Conservation (phyloP, 805 yeast species). For the Osmozyma mogii region DNA sequence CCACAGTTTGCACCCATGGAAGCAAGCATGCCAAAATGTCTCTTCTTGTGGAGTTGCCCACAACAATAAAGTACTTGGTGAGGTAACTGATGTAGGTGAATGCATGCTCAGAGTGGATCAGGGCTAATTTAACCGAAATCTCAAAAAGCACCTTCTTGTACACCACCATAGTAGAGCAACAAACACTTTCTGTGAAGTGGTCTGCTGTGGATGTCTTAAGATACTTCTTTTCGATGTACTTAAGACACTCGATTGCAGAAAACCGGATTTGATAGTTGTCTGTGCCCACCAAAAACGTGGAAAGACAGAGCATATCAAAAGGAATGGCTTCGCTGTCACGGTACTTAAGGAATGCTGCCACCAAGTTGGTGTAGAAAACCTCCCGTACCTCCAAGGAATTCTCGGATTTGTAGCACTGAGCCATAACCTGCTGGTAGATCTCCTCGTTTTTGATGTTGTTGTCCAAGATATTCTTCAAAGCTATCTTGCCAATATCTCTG, state of each 20-base stretch:
- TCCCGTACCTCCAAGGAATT: slow-evolving; percentile 45
- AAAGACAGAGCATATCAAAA: slow-evolving; percentile 65
- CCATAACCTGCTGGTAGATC: slow-evolving; percentile 50
- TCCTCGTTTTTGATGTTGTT: slow-evolving; percentile 50
- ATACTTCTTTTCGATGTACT: slow-evolving; percentile 46
- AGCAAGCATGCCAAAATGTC: slow-evolving; percentile 73
- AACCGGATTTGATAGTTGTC: slow-evolving; percentile 59
- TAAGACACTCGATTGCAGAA: slow-evolving; percentile 65
- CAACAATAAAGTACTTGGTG: slow-evolving; percentile 55
- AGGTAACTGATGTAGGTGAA: slow-evolving; percentile 61
- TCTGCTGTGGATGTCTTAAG: slow-evolving; percentile 40
- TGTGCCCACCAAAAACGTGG: slow-evolving; percentile 72
- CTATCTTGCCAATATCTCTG: slow-evolving; percentile 58
- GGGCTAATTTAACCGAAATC: slow-evolving; percentile 66
- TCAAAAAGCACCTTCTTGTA: slow-evolving; percentile 82
- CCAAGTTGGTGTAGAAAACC: slow-evolving; percentile 64
- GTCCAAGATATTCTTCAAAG: slow-evolving; percentile 59
- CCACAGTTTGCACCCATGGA: slow-evolving; percentile 90
- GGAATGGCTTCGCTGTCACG: slow-evolving; percentile 40
- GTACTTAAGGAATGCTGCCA: slow-evolving; percentile 42
- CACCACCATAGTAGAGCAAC: slow-evolving; percentile 71
- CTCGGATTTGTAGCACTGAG: slow-evolving; percentile 62
- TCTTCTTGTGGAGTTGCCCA: slow-evolving; percentile 54
- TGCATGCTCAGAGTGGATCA: slow-evolving; percentile 48
- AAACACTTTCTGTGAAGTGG: slow-evolving; percentile 60